These are phyloP conservation scores for Jamesozyma lodderae DNA, from an alignment of 805 yeast species.

Conservation along the genomic window DNA sequence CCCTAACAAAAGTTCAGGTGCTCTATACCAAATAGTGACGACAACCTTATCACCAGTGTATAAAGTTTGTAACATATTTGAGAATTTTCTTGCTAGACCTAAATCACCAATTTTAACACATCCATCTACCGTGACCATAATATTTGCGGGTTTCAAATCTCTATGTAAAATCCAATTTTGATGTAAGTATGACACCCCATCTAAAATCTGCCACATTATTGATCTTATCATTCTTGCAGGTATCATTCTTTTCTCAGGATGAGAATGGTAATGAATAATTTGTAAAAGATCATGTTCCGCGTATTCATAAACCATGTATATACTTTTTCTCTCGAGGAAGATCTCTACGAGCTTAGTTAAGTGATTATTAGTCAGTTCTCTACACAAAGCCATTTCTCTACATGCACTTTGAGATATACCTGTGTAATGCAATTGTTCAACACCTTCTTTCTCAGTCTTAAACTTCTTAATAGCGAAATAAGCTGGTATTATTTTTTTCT, in stretches of 20 bases:
- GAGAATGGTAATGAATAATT: conserved; percentile 89
- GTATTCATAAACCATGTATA: conserved; percentile 91
- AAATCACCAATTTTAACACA: conserved; percentile 93
- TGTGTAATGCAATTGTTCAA: conserved; percentile 76
- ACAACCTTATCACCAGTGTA: conserved; percentile 93
- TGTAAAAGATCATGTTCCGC: conserved; percentile 95
- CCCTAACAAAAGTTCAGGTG: conserved; percentile 85
- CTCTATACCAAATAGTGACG: conserved; percentile 94
- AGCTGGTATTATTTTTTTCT: conserved; percentile 13
- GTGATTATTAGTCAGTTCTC: conserved; percentile 75
- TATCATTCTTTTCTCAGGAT: conserved; percentile 71
- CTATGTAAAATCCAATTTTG: conserved; percentile 95
- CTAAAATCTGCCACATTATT: conserved; percentile 82
- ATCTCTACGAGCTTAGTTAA: conserved; percentile 74
- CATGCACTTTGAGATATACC: conserved; percentile 96
- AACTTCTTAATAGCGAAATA: conserved; percentile 89
- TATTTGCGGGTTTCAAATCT: conserved; percentile 95
- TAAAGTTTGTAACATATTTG: conserved; percentile 75
- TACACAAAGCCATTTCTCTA: conserved; percentile 89
- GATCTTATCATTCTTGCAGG: conserved; percentile 76
- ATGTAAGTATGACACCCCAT: conserved; percentile 85
- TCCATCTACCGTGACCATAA: conserved; percentile 87
- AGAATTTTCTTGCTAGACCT: conserved; percentile 83
- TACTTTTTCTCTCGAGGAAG: conserved; percentile 76
- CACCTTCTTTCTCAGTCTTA: conserved; percentile 84